Evolutionary conservation across 1,284 basidiomycete species (phyloP).

Genomic region (Thecaphora thlaspeos): DNA sequence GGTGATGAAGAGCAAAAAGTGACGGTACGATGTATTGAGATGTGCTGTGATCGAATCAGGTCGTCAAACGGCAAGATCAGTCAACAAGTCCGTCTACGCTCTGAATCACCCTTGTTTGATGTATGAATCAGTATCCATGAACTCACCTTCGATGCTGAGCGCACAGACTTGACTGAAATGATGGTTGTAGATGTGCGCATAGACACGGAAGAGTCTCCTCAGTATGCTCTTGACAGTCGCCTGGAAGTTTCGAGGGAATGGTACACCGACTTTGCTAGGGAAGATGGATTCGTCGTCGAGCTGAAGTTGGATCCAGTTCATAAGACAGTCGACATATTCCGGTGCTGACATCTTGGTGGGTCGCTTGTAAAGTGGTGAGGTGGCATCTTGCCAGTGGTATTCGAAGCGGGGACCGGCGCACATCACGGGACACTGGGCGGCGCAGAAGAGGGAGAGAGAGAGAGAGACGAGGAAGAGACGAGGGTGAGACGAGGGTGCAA

Average conservation of each 20-base stretch:
- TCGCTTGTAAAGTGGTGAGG: slow-evolving; percentile 46
- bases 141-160: slow-evolving; percentile 88
- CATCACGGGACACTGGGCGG: slow-evolving; percentile 87
- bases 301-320: slow-evolving; percentile 96
- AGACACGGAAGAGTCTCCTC: slow-evolving; percentile 89
- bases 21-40: slow-evolving; percentile 96
- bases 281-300: slow-evolving; percentile 91
- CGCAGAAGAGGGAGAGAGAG: background rate
- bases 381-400: slow-evolving; percentile 91
- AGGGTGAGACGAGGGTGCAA: too few species aligned
- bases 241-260: slow-evolving; percentile 87
- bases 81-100: too few species aligned
- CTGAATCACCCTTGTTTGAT: too few species aligned
- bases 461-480: background rate
- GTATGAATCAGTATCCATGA: too few species aligned
- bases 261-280: slow-evolving; percentile 90
- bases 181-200: slow-evolving; percentile 98
- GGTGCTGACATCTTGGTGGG: slow-evolving; percentile 56
- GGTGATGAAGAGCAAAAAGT: slow-evolving; percentile 94
- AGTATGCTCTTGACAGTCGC: slow-evolving; percentile 89
- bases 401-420: slow-evolving; percentile 95
- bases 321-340: slow-evolving; percentile 95
- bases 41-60: slow-evolving; percentile 65
- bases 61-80: background rate
- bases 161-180: slow-evolving; percentile 99